Evolutionary conservation across 2,329 filamentous ascomycete species (phyloP).

Genomic region (Fusarium graminum): DNA sequence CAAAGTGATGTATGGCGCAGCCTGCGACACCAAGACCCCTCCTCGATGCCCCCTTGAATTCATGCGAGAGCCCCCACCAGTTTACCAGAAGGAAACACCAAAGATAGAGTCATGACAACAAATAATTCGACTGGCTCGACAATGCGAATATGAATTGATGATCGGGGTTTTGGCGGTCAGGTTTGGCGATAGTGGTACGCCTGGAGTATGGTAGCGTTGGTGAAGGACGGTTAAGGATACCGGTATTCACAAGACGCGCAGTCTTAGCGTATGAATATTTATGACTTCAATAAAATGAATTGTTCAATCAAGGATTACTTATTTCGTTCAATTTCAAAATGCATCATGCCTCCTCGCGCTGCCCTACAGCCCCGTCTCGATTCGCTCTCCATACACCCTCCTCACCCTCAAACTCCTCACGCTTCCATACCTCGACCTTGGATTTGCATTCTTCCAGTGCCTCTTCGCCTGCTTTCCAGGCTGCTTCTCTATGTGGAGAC

Average conservation of each 20-base stretch:
- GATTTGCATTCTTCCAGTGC: conserved; percentile 88
- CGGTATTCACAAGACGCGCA: conserved; percentile 2
- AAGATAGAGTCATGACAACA: conserved; percentile 15
- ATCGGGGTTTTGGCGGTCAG: conserved; percentile 17
- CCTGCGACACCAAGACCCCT: conserved; percentile 47
- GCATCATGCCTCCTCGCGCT: conserved; percentile 54
- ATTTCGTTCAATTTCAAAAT: not conserved
- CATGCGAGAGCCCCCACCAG: conserved; percentile 55
- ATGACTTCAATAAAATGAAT: conserved; percentile 5
- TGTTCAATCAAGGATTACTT: not conserved
- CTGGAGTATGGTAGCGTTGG: conserved; percentile 21
- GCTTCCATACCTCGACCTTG: conserved; percentile 94
- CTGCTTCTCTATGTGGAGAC: conserved; percentile 83
- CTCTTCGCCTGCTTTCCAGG: conserved; percentile 90
- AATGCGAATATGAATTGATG: not conserved
- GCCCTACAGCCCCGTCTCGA: conserved; percentile 75
- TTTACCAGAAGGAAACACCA: conserved; percentile 49
- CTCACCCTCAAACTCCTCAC: conserved; percentile 84
- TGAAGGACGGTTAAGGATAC: conserved; percentile 2
- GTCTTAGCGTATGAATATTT: conserved; percentile 21
- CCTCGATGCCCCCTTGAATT: conserved; percentile 57
- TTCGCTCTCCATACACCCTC: conserved; percentile 91
- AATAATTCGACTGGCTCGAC: not conserved
- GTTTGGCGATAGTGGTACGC: conserved; percentile 13
- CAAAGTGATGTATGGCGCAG: conserved; percentile 55